Percentiles rank a stretch among this genome's conserved stretches.
Evolutionary conservation across 805 yeast species (phyloP).

Genomic region (Cyberlindnera mycetangii): DNA sequence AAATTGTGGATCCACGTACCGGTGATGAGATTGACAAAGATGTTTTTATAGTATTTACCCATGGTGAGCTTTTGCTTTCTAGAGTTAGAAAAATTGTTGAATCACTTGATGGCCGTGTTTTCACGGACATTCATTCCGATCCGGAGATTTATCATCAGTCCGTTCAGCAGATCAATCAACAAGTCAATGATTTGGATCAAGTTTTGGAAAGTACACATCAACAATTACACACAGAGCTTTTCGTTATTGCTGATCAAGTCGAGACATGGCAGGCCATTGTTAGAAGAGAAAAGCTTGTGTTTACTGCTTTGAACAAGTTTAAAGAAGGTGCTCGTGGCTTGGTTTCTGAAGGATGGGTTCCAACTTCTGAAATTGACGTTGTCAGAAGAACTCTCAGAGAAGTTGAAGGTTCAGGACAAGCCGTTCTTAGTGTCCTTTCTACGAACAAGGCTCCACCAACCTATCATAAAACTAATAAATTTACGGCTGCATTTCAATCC

Average conservation of each 20-base stretch:
- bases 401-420: conserved; percentile 31
- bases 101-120: conserved; percentile 78
- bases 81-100: conserved; percentile 83
- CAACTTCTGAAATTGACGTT: conserved; percentile 67
- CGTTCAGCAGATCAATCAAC: conserved; percentile 19
- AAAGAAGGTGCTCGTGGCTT: conserved; percentile 83
- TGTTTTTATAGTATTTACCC: conserved; percentile 86
- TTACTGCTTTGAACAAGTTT: conserved; percentile 74
- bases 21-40: conserved; percentile 64
- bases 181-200: conserved; percentile 46
- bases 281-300: conserved; percentile 80
- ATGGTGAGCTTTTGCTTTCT: conserved; percentile 71
- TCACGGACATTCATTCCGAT: conserved; percentile 48
- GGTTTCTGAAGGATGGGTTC: conserved; percentile 97
- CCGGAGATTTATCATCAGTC: conserved; percentile 35
- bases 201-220: conserved; percentile 63
- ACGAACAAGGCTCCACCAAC: conserved; percentile 90
- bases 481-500: conserved; percentile 88
- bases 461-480: conserved; percentile 86
- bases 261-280: conserved; percentile 68
- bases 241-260: conserved; percentile 71
- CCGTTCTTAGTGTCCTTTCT: conserved; percentile 53
- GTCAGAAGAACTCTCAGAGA: conserved; percentile 66
- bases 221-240: conserved; percentile 73
- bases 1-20: conserved; percentile 59